Conservation (phyloP, 345 rosid genomes). For the Salix arbutifolia region DNA sequence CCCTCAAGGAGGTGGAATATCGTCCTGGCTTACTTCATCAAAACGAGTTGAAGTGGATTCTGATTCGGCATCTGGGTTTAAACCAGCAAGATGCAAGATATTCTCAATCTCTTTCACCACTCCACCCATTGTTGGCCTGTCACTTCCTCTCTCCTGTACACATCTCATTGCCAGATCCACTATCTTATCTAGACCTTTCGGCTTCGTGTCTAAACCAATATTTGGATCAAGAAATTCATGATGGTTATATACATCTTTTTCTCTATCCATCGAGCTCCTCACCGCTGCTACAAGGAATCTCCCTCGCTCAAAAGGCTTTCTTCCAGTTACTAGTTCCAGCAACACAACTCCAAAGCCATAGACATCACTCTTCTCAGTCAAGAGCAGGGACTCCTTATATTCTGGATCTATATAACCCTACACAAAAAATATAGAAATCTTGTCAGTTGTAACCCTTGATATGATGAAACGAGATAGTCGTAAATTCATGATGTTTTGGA, state of each 20-base stretch:
- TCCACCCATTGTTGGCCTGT: conserved; percentile 29
- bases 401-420: conserved; percentile 92
- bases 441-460: too few species aligned
- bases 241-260: conserved; percentile 50
- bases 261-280: conserved; percentile 50
- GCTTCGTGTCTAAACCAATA: conserved; percentile 41
- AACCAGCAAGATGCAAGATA: background rate
- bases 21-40: conserved; percentile 15
- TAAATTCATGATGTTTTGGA: background rate
- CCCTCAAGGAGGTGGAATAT: too few species aligned
- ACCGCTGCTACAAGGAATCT: conserved; percentile 78
- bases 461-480: too few species aligned
- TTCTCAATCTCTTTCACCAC: conserved; percentile 31
- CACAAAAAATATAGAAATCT: background rate
- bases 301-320: conserved; percentile 73
- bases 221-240: conserved; percentile 58
- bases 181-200: conserved; percentile 22
- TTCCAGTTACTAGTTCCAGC: conserved; percentile 68
- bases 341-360: conserved; percentile 84
- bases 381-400: conserved; percentile 78
- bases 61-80: conserved; percentile 20
- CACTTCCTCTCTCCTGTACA: conserved; percentile 19
- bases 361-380: conserved; percentile 93
- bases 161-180: conserved; percentile 25
- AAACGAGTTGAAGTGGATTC: conserved; percentile 10